Base-by-base conservation (phyloP, 805 yeast genomes). In the Lipomyces japonicus region DNA sequence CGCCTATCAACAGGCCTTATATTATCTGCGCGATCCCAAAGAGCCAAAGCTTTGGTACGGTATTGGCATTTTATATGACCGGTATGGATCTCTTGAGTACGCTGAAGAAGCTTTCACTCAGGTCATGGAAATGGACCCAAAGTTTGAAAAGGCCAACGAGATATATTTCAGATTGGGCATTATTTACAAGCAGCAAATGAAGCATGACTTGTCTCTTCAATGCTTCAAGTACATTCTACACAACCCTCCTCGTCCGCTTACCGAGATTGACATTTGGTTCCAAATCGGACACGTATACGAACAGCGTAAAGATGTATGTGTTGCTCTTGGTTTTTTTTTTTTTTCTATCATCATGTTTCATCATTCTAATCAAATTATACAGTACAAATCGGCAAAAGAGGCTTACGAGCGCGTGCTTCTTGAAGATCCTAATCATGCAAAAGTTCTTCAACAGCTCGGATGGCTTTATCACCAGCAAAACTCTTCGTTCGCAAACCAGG, bases 11-110 rank as follows among this genome's bases (percentile, higher is more conserved):
- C 90, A 95, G 65, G 97, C 97, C 2, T 73, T 93, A 42, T 85
- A 86, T 68, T 93, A 88, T 66, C 71, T 90, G 65, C 87, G 86
- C 57, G 91, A 93, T 64, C 95, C 96, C 41, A 87, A 88, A 60
- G 97, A 90, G 47, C 97, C 97, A 49, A 89, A 89, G 66, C 77
- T 93, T 60, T 93, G 98, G 98, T 97, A 93, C 69, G 98, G 98
- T 0, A 91, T 93, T 58, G 98, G 98, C 31, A 93, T 93, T 51
- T 75, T 93, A 53, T 93, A 93, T 68, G 98, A 93, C 68, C 76
- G 98, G 46, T 93, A 93, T 67, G 98, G 97, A 24, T 86, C 95
- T 3, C 72, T 91, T 57, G 97, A 91, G 70, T 93, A 91, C 63
- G 98, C 98, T 2, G 98, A 93, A 68, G 98, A 93, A 69, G 97